A percentile compares a stretch with the other conserved stretches of the same genome.
These are phyloP conservation scores for Pseudocercospora macadamiae DNA, from an alignment of 2,329 filamentous ascomycete genomes.

Conservation along the genomic window DNA sequence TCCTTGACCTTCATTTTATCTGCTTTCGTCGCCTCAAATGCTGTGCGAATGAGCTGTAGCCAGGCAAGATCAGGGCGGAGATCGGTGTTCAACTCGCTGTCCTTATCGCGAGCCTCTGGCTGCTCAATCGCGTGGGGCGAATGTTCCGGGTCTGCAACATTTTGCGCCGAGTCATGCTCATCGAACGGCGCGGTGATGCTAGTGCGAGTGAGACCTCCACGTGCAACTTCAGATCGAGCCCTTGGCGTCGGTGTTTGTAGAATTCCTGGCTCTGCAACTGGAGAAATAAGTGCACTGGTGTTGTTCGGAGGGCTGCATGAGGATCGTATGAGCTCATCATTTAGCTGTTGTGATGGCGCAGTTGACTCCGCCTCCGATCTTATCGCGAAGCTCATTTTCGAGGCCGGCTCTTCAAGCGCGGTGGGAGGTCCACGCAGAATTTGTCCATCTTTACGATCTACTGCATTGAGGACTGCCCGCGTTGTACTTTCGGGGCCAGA, in stretches of 20 bases:
- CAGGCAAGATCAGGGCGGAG: conserved; percentile 3
- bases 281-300: neutral
- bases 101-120: neutral
- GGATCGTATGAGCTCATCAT: conserved; percentile 2
- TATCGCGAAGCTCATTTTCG: neutral
- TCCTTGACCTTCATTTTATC: conserved; percentile 5
- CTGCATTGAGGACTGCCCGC: too few species aligned
- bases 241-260: too few species aligned
- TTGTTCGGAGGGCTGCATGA: neutral
- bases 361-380: neutral
- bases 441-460: too few species aligned
- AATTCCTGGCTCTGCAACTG: too few species aligned
- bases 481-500: too few species aligned
- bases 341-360: conserved; percentile 4
- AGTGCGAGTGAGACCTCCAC: too few species aligned
- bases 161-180: too few species aligned
- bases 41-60: conserved; percentile 13
- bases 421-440: neutral
- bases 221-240: too few species aligned
- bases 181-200: too few species aligned
- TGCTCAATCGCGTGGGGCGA: neutral
- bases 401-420: neutral
- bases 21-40: conserved; percentile 8
- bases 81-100: neutral
- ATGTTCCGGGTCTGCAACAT: neutral